Evolutionary conservation across 176 grass and related monocot genomes (phyloP).

Genomic region (Canna indica): DNA sequence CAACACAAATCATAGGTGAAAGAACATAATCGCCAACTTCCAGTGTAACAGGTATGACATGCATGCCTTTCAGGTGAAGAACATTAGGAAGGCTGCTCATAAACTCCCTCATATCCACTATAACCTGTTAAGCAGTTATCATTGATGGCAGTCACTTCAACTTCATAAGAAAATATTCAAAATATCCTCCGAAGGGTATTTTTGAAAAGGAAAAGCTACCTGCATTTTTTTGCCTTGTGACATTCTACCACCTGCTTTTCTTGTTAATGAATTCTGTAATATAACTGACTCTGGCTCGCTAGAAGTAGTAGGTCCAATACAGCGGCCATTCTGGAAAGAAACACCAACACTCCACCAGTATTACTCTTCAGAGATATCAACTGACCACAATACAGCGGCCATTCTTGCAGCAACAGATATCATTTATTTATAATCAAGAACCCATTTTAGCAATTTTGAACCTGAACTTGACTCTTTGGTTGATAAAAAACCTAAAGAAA

Average conservation of each 20-base stretch:
- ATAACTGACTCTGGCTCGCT: constrained; percentile 49
- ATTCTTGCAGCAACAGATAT: no score
- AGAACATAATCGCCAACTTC: constrained; percentile 98
- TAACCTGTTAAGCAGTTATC: constrained; percentile 45
- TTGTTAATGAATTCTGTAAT: constrained; percentile 69
- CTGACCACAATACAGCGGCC: background rate
- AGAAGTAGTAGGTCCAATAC: constrained; percentile 51
- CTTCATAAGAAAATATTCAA: background rate
- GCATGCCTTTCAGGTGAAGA: constrained; percentile 85
- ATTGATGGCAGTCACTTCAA: constrained; percentile 6
- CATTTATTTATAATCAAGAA: no score
- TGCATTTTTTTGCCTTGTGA: constrained; percentile 65
- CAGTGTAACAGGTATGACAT: constrained; percentile 66
- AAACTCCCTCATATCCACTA: constrained; percentile 97
- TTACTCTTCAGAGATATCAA: no score
- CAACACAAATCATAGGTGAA: constrained; percentile 88
- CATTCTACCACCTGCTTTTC: constrained; percentile 77
- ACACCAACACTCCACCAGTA: constrained; percentile 10
- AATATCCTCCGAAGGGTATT: background rate
- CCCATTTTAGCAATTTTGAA: background rate
- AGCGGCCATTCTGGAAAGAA: constrained; percentile 57
- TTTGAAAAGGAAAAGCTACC: constrained; percentile 28
- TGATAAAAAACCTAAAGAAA: background rate
- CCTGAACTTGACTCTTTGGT: background rate
- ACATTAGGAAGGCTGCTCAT: constrained; percentile 98